Evolutionary conservation across 2,329 filamentous ascomycete genomes (phyloP), one percentile per base, ranked within the genome.

Genomic region (Scopulariopsis brevicaulis): DNA sequence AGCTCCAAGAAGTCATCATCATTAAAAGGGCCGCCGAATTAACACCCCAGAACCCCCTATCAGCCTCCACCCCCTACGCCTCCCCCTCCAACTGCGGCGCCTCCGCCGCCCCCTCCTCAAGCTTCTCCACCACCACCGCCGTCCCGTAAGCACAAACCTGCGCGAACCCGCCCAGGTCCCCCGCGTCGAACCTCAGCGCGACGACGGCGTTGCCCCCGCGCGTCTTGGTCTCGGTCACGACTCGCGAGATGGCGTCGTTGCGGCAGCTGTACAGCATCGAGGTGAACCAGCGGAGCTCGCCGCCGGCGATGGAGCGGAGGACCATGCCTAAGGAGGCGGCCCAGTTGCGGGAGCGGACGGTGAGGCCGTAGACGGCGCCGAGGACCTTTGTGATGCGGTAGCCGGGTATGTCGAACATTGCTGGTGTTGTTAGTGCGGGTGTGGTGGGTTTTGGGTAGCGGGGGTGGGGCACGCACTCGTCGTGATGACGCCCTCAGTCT

Each of bases 381-480:
- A 85, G 75, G 1, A 83, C 77, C 57, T 73, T 74, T 43, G 78
- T 75, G 54, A 85, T 72, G 61, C 77, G 79, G 68, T 84, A 84
- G 8, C 81, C 81, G 0, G 82, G 82, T 24, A 85, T 69, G 64
- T 85, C 81, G 68, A 80, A 82, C 81, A 84, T 85, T 57, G 82
- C 71, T 73, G 40, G 25, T 10, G 20, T 4, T 51, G 52, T 58
- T 46, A 60, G 58, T 28, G 34, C 50, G 6, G 54, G 55, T 59
- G n/a, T 56, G 6, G 15, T 56, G 40, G 35, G 10, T 7, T 18
- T 28, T 6, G n/a, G 37, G 25, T 2, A n/a, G 46, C 46, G 34
- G 6, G 22, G 5, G 54, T 3, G 15, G 32, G 10, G 59, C n/a
- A 59, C 67, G 46, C 60, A 71, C 71, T 85, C 0, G 79, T 79